Base-by-base conservation (phyloP, 345 rosid genomes). In the Acer negundo region DNA sequence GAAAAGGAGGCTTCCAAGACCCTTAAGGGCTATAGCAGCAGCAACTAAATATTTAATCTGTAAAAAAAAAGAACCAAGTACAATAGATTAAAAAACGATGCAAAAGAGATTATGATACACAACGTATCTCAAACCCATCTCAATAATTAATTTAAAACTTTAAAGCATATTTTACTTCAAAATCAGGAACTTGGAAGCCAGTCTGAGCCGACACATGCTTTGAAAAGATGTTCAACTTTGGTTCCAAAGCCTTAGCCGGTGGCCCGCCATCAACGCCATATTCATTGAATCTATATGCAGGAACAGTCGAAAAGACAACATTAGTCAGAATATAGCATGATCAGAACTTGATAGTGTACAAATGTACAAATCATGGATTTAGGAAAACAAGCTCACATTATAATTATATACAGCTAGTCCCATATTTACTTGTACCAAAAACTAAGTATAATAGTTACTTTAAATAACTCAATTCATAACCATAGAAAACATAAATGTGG, bases 241-340 rank as follows among this genome's bases (percentile, higher is more conserved):
- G 92, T 53, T 66, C 80, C 75, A 85, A 53, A 6, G 80, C 59
- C 80, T 79, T 81, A n/a, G 91, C 91, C 15, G 92, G 81, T 42
- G 86, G 84, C 10, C 97, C 97, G 1, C 94, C 97, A 76, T 90
- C 80, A 61, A 73, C 55, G 3, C 92, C 94, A 80, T 85, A 92
- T 53, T 86, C 93, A 75, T 81, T 92, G 85, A 86, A 90, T 82
- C 97, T 92, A 62, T 40, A 70, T 62, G 9, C 53, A 17, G 51
- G 65, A 79, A 67, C 23, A 74, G n/a, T n/a, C n/a, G n/a, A n/a
- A n/a, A n/a, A n/a, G 24, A 80, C 44, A 40, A 23, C 11, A 80
- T 40, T 24, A 31, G 38, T 19, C 8, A 53, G 59, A 69, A 46
- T 46, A 17, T 44, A 63, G 40, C 70, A 70, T n/a, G 17, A 40